Conservation (phyloP, 768 basidiomycete species). For the Roridomyces roridus region DNA sequence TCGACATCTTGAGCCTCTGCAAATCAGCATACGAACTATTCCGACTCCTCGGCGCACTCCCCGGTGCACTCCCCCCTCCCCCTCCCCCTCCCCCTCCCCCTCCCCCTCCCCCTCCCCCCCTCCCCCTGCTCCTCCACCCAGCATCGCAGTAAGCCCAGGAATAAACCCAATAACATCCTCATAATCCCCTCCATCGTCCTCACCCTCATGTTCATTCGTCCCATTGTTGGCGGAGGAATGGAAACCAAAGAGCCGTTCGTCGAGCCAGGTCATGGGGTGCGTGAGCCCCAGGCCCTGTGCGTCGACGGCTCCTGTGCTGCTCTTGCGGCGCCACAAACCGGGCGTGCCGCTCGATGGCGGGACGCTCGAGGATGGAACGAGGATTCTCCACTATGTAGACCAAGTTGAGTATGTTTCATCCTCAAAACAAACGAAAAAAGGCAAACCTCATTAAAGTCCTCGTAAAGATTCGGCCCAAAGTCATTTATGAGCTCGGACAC, state of each 20-base stretch:
- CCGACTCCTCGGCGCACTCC: conserved; percentile 18
- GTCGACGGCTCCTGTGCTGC: conserved; percentile 81
- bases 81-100: neutral
- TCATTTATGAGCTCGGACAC: conserved; percentile 85
- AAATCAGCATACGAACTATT: conserved; percentile 24
- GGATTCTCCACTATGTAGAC: conserved; percentile 67
- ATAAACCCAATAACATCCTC: conserved; percentile 84
- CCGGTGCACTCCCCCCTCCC: too few species aligned
- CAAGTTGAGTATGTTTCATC: too few species aligned
- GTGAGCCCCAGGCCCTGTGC: conserved; percentile 70
- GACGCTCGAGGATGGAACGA: conserved; percentile 81
- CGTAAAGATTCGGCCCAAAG: conserved; percentile 86
- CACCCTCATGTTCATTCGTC: conserved; percentile 50
- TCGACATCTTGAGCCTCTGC: conserved; percentile 13
- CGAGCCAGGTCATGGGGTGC: conserved; percentile 95
- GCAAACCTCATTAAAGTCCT: conserved; percentile 83
- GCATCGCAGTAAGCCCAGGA: neutral
- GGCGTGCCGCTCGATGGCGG: conserved; percentile 80
- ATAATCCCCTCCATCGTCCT: conserved; percentile 93
- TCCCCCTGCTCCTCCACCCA: too few species aligned
- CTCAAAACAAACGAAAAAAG: too few species aligned
- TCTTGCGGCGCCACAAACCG: conserved; percentile 82
- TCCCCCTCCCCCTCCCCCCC: too few species aligned
- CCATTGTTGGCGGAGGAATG: conserved; percentile 55
- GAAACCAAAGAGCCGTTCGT: conserved; percentile 90